Percentiles rank a stretch among this genome's conserved stretches.
Conservation (phyloP, 1,139 yeast genomes). For the Pichia kudriavzevii region DNA sequence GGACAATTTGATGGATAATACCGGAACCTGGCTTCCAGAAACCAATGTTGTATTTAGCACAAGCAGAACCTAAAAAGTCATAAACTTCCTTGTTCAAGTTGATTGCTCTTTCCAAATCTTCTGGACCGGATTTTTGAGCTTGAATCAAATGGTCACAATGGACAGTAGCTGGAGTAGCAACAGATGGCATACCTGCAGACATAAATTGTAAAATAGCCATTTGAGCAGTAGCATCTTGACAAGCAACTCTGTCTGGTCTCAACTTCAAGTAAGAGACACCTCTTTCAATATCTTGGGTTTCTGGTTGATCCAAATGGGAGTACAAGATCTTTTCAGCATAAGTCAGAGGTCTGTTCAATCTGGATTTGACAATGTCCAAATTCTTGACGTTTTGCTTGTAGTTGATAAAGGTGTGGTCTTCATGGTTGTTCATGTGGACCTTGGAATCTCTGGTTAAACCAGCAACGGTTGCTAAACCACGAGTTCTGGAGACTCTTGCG, state of each 20-base stretch:
- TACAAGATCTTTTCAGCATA: constrained; percentile 95
- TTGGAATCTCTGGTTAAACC: constrained; percentile 81
- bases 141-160: constrained; percentile 99
- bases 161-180: constrained; percentile 94
- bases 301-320: constrained; percentile 95
- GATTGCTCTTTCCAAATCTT: constrained; percentile 91
- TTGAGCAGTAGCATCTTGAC: constrained; percentile 99
- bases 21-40: constrained; percentile 99
- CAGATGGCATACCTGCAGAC: constrained; percentile 93
- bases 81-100: constrained; percentile 92
- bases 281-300: constrained; percentile 89
- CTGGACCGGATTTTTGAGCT: constrained; percentile 90
- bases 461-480: constrained; percentile 70
- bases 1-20: constrained; percentile 94
- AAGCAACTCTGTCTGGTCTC: constrained; percentile 98
- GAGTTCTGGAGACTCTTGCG: constrained; percentile 31
- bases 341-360: constrained; percentile 90
- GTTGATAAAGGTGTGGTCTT: constrained; percentile 71
- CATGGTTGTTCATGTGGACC: constrained; percentile 88
- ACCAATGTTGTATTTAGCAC: constrained; percentile 97
- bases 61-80: constrained; percentile 88
- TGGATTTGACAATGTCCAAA: constrained; percentile 75
- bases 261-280: constrained; percentile 94
- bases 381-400: constrained; percentile 78
- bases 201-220: constrained; percentile 98